Evolutionary conservation across 2,329 filamentous ascomycete species (phyloP).

Genomic region (Alternaria tenuissima): DNA sequence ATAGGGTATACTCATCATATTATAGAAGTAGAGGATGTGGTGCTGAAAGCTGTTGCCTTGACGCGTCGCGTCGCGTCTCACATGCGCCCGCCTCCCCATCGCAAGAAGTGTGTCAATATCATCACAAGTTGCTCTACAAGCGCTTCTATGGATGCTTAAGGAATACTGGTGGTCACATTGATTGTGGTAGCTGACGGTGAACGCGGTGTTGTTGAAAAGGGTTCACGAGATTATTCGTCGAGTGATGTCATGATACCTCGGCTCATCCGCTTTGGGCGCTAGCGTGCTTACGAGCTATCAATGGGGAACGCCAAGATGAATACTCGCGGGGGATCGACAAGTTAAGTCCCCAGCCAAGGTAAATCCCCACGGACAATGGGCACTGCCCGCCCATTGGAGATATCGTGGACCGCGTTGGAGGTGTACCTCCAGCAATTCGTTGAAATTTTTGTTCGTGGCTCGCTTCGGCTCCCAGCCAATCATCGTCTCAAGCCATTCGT

Average conservation of each 20-base stretch:
- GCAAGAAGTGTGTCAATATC: neutral
- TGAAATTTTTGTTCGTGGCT: too few relatives aligned
- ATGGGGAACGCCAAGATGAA: too few relatives aligned
- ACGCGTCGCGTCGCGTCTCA: neutral
- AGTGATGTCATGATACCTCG: neutral
- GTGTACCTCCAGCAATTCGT: too few relatives aligned
- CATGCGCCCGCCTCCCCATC: neutral
- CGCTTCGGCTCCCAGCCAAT: too few relatives aligned
- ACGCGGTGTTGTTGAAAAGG: neutral
- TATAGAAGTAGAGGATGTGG: neutral
- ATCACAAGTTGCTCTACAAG: neutral
- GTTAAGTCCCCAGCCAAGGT: too few relatives aligned
- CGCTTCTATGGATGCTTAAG: too few relatives aligned
- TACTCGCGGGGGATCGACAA: too few relatives aligned
- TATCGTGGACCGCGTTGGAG: too few relatives aligned
- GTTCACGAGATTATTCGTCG: neutral
- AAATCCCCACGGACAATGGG: too few relatives aligned
- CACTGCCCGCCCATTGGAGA: too few relatives aligned
- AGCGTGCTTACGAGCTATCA: neutral
- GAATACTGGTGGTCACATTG: rapidly evolving
- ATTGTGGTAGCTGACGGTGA: neutral
- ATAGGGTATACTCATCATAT: neutral
- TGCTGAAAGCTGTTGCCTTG: neutral
- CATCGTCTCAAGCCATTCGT: too few relatives aligned
- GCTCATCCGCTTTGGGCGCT: neutral